Evolutionary conservation across 148 eudicot genomes (phyloP), one percentile per base, ranked within the genome.

Genomic region (Cornus controversa): DNA sequence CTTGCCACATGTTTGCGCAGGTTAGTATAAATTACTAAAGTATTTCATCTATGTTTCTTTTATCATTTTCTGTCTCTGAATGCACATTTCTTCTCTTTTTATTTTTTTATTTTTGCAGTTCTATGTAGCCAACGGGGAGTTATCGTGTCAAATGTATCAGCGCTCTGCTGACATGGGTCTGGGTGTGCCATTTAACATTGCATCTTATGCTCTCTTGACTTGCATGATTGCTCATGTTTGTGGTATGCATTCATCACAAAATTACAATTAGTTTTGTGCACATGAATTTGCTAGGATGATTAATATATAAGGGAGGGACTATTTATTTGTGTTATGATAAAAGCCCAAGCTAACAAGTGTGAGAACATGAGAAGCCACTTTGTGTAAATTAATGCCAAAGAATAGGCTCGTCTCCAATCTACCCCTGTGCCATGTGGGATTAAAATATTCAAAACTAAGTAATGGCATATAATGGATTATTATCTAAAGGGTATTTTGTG

Each of bases 91-190:
- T n/a, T 10, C 27, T n/a, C 65, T 65, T 29, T 68, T n/a, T n/a
- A n/a, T n/a, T 36, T 76, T 25, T n/a, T 31, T 28, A 74, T 25
- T 26, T 2, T 25, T 79, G 84, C 91, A 93, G 98, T 96, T 96
- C 75, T 93, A 90, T 80, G 94, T 96, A 58, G 92, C 93, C 81
- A 91, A 93, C 22, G 95, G 99, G 36, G 98, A 96, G 84, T 76
- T 96, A 70, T 93, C 96, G 1, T 93, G 99, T 84, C 99, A 90
- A 79, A 96, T 93, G 99, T 96, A 93, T 82, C 99, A 96, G 81
- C 93, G 95, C 15, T 96, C 99, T 67, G 99, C 99, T 77, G 98
- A 96, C 84, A 91, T 93, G 98, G 99, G 97, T 74, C 88, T 93
- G 42, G 98, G 99, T 26, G 98, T 96, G 73, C 99, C 99, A 77